A percentile compares a stretch with the other conserved stretches of the same genome.
phyloP scores from a whole-genome alignment of 805 yeast species.

The Wickerhamomyces hampshirensis region DNA sequence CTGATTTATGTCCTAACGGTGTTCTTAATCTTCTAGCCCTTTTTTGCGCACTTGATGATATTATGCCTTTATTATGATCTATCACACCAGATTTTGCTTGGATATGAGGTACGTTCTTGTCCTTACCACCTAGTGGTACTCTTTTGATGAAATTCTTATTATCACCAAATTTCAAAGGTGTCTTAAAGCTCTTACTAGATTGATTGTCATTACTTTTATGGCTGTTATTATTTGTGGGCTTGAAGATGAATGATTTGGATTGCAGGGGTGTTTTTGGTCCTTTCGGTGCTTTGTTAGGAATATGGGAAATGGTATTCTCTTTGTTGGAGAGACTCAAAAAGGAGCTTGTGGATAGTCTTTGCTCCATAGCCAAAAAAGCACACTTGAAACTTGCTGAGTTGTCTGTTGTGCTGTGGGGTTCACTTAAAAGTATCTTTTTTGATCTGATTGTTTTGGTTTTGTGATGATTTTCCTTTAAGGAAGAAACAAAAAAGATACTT shows the following conservation, averaged over 20 bases:
- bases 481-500: too few relatives aligned
- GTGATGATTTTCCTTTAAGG: too few relatives aligned
- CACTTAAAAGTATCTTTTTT: background rate
- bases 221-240: background rate
- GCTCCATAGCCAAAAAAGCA: constrained; percentile 7
- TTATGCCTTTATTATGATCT: constrained; percentile 5
- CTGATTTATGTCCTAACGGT: constrained; percentile 9
- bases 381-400: background rate
- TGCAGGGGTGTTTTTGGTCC: constrained; percentile 10
- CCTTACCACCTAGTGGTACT: constrained; percentile 25
- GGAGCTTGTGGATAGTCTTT: background rate
- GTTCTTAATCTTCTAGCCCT: constrained; percentile 15
- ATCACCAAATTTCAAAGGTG: background rate
- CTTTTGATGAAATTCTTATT: constrained; percentile 8
- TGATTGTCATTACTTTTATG: background rate
- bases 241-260: constrained; percentile 1
- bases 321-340: constrained; percentile 10
- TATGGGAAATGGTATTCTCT: constrained; percentile 8
- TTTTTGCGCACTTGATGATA: constrained; percentile 6
- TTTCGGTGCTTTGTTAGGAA: constrained; percentile 3
- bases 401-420: background rate
- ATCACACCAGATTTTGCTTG: constrained; percentile 1
- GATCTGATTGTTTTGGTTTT: constrained; percentile 1
- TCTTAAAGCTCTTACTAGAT: background rate
- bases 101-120: constrained; percentile 11